Evolutionary conservation across 306 rosid genomes (phyloP).

Genomic region (Argentina anserina): DNA sequence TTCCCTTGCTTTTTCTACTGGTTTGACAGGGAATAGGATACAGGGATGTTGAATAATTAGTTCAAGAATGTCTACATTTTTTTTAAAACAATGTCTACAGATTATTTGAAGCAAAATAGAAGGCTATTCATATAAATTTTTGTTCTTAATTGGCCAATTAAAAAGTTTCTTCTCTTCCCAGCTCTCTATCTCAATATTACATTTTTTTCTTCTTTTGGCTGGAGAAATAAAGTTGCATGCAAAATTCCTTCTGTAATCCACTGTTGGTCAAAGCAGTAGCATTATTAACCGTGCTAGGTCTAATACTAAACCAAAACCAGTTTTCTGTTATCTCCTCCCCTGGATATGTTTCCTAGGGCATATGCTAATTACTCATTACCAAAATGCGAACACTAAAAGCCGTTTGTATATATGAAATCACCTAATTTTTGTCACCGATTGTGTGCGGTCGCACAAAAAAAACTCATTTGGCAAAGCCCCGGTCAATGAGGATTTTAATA

Average conservation of each 20-base stretch:
- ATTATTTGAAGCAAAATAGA: conserved; percentile 9
- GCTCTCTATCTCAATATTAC: neutral
- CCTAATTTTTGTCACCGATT: no score
- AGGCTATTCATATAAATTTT: neutral
- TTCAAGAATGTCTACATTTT: neutral
- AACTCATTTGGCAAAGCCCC: no score
- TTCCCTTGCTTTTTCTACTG: conserved; percentile 8
- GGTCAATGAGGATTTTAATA: no score
- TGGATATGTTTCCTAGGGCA: neutral
- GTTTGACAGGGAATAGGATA: conserved; percentile 12
- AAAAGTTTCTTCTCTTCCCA: neutral
- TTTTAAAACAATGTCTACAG: conserved; percentile 4
- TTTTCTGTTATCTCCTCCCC: neutral
- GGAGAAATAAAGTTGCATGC: neutral
- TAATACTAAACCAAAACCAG: neutral
- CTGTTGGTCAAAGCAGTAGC: neutral
- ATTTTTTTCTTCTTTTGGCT: neutral
- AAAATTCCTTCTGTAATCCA: neutral
- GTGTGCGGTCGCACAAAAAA: no score
- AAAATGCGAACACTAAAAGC: no score
- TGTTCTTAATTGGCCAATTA: neutral
- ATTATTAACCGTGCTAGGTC: neutral
- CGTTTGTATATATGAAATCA: no score
- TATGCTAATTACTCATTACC: no score
- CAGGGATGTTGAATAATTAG: conserved; percentile 9